These are phyloP conservation scores for Huntiella moniliformis DNA, from an alignment of 2,329 filamentous ascomycete genomes.

Conservation along the genomic window DNA sequence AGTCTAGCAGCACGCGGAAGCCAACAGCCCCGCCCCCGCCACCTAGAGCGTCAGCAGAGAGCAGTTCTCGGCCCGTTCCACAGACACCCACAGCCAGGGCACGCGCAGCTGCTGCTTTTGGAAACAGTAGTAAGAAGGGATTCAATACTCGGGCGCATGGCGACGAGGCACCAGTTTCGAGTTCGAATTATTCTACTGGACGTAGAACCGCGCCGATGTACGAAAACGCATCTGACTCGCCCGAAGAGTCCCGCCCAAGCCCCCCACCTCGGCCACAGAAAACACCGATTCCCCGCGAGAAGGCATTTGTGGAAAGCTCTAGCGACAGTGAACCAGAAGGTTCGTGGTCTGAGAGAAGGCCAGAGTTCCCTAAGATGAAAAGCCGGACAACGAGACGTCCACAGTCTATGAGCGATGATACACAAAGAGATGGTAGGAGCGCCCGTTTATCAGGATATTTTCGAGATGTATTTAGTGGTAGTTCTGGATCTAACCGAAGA, in stretches of 20 bases:
- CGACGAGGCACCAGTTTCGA: conserved; percentile 34
- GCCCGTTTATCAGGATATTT: conserved; percentile 2
- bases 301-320: conserved; percentile 8
- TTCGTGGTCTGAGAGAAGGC: not conserved
- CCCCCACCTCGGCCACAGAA: conserved; percentile 5
- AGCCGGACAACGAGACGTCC: conserved; percentile 1
- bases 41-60: conserved; percentile 17
- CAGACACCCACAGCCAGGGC: conserved; percentile 34
- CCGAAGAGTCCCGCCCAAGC: conserved; percentile 4
- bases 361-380: conserved; percentile 3
- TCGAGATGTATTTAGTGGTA: conserved; percentile 3
- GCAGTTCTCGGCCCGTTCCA: conserved; percentile 23
- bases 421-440: conserved; percentile 3
- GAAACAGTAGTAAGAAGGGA: conserved; percentile 24
- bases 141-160: conserved; percentile 32
- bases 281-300: conserved; percentile 3
- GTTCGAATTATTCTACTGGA: conserved; percentile 29
- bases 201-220: conserved; percentile 5
- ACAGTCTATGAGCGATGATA: not conserved
- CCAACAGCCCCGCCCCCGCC: conserved; percentile 17
- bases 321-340: conserved; percentile 8
- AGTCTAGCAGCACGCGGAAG: conserved; percentile 10
- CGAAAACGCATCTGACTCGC: not conserved
- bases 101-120: conserved; percentile 36
- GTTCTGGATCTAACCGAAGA: conserved; percentile 3